Base-by-base conservation (phyloP, 192 early-diverging fungal genomes). In the Coemansia sp. region DNA sequence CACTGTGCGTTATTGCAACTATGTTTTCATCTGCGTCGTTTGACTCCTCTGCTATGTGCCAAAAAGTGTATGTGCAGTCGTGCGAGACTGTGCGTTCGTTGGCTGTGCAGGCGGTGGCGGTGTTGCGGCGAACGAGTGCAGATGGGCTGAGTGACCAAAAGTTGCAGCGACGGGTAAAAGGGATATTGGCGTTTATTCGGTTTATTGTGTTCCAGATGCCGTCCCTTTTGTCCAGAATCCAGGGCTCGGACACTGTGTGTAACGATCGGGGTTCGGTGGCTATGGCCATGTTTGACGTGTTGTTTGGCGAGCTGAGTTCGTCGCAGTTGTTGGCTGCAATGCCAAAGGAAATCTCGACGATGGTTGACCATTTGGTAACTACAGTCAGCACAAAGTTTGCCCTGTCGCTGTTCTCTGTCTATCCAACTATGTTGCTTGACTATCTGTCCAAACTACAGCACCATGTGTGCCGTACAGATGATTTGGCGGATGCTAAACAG, bases 131-230 rank as follows among this genome's bases (percentile, higher is more conserved):
- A 5, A 17, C 61, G 4, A 34, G 21, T 4, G 23, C 51, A 8
- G 18, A 15, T 25, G 70, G 56, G 11, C 24, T 66, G 25, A 48
- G 28, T 6, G 66, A 71, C 11, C 46, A 21, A 10, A 72, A 61
- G 42, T 14, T 63, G n/a, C 31, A 46, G 20, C 65, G 63, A n/a
- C 60, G 69, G 12, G 46, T 68, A n/a, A 72, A 59, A 24, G 58
- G 53, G 4, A 47, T 37, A 7, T 8, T 78, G 59, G 69, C 69
- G 34, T 71, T 66, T 47, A 62, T 78, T 28, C 48, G 66, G 26
- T 78, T 71, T 58, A 49, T 78, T 26, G 70, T 78, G 5, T 78
- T 78, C 34, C 75, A 71, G 49, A 64, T 78, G 62, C 51, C 75
- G 15, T 37, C 59, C 12, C 62, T 78, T 0, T 9, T 72, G 44